phyloP scores from a whole-genome alignment of 768 basidiomycete species.

The Coprinopsis strossmayeri region DNA sequence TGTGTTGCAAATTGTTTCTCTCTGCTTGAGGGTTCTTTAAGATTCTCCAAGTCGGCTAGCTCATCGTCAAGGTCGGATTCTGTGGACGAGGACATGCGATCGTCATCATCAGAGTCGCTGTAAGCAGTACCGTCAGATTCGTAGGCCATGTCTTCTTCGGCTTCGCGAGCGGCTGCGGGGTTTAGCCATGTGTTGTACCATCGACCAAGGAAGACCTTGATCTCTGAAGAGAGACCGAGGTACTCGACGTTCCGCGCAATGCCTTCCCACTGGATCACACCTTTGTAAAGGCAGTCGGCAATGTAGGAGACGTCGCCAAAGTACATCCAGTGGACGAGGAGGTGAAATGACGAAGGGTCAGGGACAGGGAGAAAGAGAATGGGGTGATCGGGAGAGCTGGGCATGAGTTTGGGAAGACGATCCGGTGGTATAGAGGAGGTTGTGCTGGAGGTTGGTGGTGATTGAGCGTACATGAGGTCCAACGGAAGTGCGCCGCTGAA shows the following conservation, averaged over 20 bases:
- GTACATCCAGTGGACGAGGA: constrained; percentile 77
- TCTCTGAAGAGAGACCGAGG: constrained; percentile 66
- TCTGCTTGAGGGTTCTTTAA: constrained; percentile 13
- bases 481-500: constrained; percentile 62
- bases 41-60: constrained; percentile 16
- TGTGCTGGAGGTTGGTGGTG: constrained; percentile 21
- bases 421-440: constrained; percentile 37
- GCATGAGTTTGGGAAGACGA: constrained; percentile 61
- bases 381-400: constrained; percentile 60
- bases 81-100: constrained; percentile 26
- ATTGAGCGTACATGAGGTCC: constrained; percentile 43
- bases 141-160: constrained; percentile 24
- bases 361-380: constrained; percentile 70
- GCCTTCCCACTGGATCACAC: constrained; percentile 76
- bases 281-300: constrained; percentile 57
- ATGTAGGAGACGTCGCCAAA: constrained; percentile 66
- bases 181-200: constrained; percentile 70
- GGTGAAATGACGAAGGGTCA: constrained; percentile 63
- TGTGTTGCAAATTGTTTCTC: constrained; percentile 18
- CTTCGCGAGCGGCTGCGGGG: constrained; percentile 22
- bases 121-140: constrained; percentile 31
- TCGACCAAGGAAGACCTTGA: constrained; percentile 69
- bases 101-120: constrained; percentile 29
- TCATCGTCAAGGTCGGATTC: constrained; percentile 35
- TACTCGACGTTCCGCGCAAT: constrained; percentile 88